A percentile compares a stretch with the other conserved stretches of the same genome.
These are phyloP conservation scores for Lathyrus oleraceus DNA, from an alignment of 306 rosid species.

Conservation along the genomic window DNA sequence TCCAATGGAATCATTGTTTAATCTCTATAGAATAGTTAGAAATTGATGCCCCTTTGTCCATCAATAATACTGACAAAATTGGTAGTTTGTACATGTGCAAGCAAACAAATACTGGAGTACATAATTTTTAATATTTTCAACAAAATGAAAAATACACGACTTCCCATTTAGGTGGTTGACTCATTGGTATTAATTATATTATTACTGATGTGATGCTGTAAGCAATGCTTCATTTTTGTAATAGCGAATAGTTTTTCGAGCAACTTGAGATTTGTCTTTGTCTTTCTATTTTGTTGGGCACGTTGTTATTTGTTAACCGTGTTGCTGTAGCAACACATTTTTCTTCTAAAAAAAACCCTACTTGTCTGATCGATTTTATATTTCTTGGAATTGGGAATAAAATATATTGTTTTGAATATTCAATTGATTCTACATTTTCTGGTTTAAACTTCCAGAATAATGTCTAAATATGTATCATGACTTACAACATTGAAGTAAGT, in stretches of 20 bases:
- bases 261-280: not conserved
- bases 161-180: not conserved
- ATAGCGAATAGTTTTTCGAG: not conserved
- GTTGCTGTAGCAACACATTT: too few relatives aligned
- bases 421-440: not conserved
- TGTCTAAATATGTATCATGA: not conserved
- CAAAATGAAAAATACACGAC: too few relatives aligned
- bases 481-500: constrained; percentile 15
- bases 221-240: not conserved
- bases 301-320: too few relatives aligned
- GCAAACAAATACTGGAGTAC: not conserved
- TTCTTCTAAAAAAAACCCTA: too few relatives aligned
- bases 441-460: not conserved
- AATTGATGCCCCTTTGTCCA: not conserved
- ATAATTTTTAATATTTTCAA: not conserved
- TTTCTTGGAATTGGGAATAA: too few relatives aligned
- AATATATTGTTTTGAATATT: not conserved
- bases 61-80: not conserved
- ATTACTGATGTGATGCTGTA: not conserved
- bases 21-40: not conserved
- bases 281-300: too few relatives aligned
- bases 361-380: too few relatives aligned
- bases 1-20: not conserved
- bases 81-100: not conserved
- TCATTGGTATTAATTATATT: not conserved